Conservation (phyloP, 2,329 filamentous ascomycete species). For the Curvularia verruculosa region DNA sequence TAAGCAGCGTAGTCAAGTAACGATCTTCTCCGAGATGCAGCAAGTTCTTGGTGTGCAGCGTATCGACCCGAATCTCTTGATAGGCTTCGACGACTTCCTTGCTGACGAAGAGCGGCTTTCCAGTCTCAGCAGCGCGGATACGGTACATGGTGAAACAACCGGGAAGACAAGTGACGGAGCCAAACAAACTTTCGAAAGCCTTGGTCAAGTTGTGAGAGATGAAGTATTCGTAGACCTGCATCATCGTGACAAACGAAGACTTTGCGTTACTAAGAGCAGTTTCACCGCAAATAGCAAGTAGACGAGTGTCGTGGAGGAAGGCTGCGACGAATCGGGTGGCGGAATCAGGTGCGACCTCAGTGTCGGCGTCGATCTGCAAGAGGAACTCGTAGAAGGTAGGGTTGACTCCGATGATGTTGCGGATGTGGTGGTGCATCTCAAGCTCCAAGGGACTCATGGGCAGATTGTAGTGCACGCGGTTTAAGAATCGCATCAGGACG, state of each 20-base stretch:
- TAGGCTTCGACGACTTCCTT: slow-evolving; percentile 88
- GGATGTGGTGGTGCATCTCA: slow-evolving; percentile 98
- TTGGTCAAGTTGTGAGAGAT: slow-evolving; percentile 98
- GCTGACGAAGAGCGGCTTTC: slow-evolving; percentile 95
- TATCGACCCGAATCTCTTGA: slow-evolving; percentile 92
- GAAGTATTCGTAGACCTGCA: slow-evolving; percentile 99
- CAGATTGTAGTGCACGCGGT: slow-evolving; percentile 96
- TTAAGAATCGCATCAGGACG: slow-evolving; percentile 98
- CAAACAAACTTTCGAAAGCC: slow-evolving; percentile 96
- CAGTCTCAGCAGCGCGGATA: slow-evolving; percentile 89
- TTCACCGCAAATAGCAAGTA: slow-evolving; percentile 95
- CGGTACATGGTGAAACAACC: slow-evolving; percentile 99
- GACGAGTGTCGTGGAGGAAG: slow-evolving; percentile 87
- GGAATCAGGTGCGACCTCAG: slow-evolving; percentile 86
- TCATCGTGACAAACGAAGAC: slow-evolving; percentile 94
- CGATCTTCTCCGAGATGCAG: slow-evolving; percentile 97
- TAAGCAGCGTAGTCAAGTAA: slow-evolving; percentile 90
- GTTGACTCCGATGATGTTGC: slow-evolving; percentile 98
- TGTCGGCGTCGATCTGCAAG: slow-evolving; percentile 96
- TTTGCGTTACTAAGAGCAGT: slow-evolving; percentile 93
- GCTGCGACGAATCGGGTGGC: slow-evolving; percentile 89
- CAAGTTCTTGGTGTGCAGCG: slow-evolving; percentile 98
- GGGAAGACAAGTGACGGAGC: slow-evolving; percentile 94
- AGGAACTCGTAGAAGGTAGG: slow-evolving; percentile 98
- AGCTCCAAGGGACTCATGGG: slow-evolving; percentile 96